Base-by-base conservation (phyloP, 1,139 yeast genomes). In the Pichia sp. region DNA sequence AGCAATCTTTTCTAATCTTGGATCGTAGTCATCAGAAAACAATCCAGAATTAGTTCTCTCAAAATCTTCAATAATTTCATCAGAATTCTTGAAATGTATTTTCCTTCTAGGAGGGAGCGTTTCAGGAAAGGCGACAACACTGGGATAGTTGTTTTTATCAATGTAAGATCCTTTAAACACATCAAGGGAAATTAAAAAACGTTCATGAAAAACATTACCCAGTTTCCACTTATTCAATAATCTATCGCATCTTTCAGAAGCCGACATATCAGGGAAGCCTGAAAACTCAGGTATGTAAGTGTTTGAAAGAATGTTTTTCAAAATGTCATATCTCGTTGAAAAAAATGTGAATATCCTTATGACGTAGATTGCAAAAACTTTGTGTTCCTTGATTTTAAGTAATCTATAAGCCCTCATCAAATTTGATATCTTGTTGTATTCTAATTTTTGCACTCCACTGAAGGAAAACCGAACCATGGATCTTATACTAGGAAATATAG, bases 401-500 rank as follows among this genome's bases (percentile, higher is more conserved):
- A 31, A 37, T 6, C 39, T 32, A 27, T 41, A 46, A 6, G 37
- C 26, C 5, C 27, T 34, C 37, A 49, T 27, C 4, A 49, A 33
- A 27, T 33, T 28, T 8, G 33, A 5, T n/a, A 40, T n/a, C 5
- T 37, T n/a, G 29, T 38, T 31, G 34, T 29, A 40, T 3, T 16
- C 28, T 32, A 36, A 3, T 11, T 34, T n/a, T 28, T 39, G 34
- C 8, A 37, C 32, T 67, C 48, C 48, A 2, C 40, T 10, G 27
- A 50, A 51, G 4, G 46, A 51, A 29, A 28, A 41, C 26, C 44
- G 38, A n/a, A 48, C 31, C 10, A 49, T 39, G 27, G 38, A 36
- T 35, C 45, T 28, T 9, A 42, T 34, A 2, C 44, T 48, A 3
- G 51, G 51, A 8, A 47, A 27, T 2, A 42, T 31, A 16, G 45